phyloP scores from a whole-genome alignment of 208 protist species.

The Wallacemonas rigidus region DNA sequence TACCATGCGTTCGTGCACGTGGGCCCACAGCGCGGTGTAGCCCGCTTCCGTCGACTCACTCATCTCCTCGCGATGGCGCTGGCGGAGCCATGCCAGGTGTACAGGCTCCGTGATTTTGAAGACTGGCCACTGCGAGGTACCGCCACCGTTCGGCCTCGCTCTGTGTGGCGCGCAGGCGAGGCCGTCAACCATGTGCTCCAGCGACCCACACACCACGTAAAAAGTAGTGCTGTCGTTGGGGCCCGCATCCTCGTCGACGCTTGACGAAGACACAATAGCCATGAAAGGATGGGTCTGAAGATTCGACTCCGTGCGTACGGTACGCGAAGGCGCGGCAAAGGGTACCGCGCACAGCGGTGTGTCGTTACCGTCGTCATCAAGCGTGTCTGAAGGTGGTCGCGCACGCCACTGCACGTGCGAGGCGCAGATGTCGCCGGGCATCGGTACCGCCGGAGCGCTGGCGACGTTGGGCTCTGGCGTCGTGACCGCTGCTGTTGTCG shows the following conservation, averaged over 20 bases:
- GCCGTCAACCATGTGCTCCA: slow-evolving; percentile 7
- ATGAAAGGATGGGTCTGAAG: not conserved
- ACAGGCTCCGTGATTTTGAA: not conserved
- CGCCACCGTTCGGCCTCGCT: not conserved
- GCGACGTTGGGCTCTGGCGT: not conserved
- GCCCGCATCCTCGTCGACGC: too few relatives aligned
- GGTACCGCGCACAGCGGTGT: slow-evolving; percentile 3
- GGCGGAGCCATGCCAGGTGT: not conserved
- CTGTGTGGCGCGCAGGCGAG: not conserved
- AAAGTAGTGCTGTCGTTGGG: not conserved
- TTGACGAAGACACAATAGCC: not conserved
- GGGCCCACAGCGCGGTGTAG: not conserved
- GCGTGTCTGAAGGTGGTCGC: not conserved
- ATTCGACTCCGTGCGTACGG: not conserved
- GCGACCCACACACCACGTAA: slow-evolving; percentile 1
- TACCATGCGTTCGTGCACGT: not conserved
- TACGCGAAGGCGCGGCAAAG: not conserved
- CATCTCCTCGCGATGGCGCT: too few relatives aligned
- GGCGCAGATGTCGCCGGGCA: not conserved
- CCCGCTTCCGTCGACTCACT: not conserved
- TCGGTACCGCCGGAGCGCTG: not conserved
- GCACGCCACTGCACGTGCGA: slow-evolving; percentile 4
- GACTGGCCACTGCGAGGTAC: not conserved
- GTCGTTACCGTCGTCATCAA: not conserved
- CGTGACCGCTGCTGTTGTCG: not conserved